A percentile compares a stretch with the other conserved stretches of the same genome.
These are phyloP conservation scores for Krasilnikovozyma curviuscula DNA, from an alignment of 768 basidiomycete genomes.

Conservation along the genomic window DNA sequence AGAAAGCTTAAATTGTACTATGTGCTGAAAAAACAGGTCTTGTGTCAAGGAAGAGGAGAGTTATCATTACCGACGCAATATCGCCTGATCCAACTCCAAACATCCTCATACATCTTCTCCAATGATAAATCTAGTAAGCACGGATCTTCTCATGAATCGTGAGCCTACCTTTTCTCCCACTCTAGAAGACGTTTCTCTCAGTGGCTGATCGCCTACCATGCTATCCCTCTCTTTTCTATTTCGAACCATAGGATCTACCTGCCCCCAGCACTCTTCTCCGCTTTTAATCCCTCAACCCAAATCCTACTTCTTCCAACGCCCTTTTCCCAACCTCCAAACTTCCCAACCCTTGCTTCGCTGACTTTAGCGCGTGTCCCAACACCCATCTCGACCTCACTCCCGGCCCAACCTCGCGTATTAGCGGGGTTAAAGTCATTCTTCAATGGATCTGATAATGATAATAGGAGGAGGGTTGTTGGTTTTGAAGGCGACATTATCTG, in stretches of 20 bases:
- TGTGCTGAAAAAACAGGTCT: slow-evolving; percentile 26
- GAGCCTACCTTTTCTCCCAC: not conserved
- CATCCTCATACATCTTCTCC: not conserved
- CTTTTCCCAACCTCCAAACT: slow-evolving; percentile 37
- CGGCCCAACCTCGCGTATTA: slow-evolving; percentile 44
- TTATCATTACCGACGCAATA: slow-evolving; percentile 37
- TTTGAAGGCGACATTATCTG: slow-evolving; percentile 54
- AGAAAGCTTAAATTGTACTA: slow-evolving; percentile 35
- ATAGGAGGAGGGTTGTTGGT: slow-evolving; percentile 39
- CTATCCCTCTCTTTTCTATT: not conserved
- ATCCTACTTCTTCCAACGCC: slow-evolving; percentile 37
- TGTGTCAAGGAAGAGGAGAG: slow-evolving; percentile 37
- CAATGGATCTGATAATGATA: slow-evolving; percentile 24
- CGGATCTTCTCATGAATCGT: not conserved
- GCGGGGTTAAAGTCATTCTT: slow-evolving; percentile 47
- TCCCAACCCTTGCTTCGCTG: slow-evolving; percentile 49
- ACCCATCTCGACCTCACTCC: slow-evolving; percentile 44
- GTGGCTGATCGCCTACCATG: not conserved
- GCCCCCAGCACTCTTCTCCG: slow-evolving; percentile 1
- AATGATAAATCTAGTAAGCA: slow-evolving; percentile 32
- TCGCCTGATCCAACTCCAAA: not conserved
- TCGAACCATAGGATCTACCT: not conserved
- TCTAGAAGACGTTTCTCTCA: slow-evolving; percentile 1
- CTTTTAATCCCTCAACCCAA: not conserved
- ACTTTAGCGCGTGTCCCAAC: slow-evolving; percentile 68